Percentiles rank a stretch among this genome's conserved stretches.
These are phyloP conservation scores for Fallopia convolvulus DNA, from an alignment of 148 eudicot species.

Conservation along the genomic window DNA sequence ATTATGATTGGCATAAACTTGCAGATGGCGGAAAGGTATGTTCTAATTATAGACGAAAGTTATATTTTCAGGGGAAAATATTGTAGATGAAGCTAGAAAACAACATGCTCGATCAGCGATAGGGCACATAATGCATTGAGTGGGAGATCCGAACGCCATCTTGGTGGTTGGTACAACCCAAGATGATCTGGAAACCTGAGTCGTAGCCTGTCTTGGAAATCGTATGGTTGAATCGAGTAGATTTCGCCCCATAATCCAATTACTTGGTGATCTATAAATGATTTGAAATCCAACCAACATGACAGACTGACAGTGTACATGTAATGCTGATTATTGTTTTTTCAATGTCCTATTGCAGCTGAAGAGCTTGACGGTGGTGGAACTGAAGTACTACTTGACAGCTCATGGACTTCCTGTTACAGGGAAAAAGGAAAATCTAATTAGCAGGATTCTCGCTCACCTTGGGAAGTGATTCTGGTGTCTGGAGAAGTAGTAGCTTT, in stretches of 20 bases:
- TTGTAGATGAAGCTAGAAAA: neutral
- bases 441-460: constrained; percentile 74
- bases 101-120: neutral
- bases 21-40: constrained; percentile 82
- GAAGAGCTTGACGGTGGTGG: constrained; percentile 66
- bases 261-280: too few relatives aligned
- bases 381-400: constrained; percentile 65
- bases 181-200: neutral
- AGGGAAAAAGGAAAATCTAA: constrained; percentile 74
- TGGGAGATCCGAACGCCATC: too few relatives aligned
- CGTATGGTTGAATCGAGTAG: too few relatives aligned
- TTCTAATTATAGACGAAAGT: neutral
- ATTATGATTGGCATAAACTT: constrained; percentile 80
- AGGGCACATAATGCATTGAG: too few relatives aligned
- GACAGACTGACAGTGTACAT: neutral
- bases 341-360: constrained; percentile 35
- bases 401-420: constrained; percentile 61
- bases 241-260: too few relatives aligned
- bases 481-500: neutral
- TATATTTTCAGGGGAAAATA: too few relatives aligned
- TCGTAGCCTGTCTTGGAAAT: too few relatives aligned
- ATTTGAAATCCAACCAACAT: neutral
- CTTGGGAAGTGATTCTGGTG: constrained; percentile 47
- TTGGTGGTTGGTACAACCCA: neutral
- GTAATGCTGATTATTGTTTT: neutral